phyloP scores from a whole-genome alignment of 228 moss, liverwort and hornwort species.

The Sphagnum magellanicum region DNA sequence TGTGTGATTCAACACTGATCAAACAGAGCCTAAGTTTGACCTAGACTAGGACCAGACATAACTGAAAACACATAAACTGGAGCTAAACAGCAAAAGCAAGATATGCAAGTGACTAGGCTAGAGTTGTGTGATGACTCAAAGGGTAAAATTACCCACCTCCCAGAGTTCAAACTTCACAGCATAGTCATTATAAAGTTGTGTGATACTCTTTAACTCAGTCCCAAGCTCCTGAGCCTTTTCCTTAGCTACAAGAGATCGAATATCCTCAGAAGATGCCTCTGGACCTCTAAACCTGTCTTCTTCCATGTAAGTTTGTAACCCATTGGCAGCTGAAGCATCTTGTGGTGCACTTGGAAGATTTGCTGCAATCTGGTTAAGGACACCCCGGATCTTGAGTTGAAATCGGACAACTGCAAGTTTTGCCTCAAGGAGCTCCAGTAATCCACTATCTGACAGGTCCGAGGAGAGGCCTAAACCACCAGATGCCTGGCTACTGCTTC shows the following conservation, averaged over 20 bases:
- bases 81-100: no score
- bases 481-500: slow-evolving; percentile 77
- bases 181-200: slow-evolving; percentile 94
- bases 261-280: slow-evolving; percentile 40
- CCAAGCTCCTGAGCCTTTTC: slow-evolving; percentile 77
- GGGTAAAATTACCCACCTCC: slow-evolving; percentile 52
- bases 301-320: slow-evolving; percentile 40
- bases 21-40: no score
- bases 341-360: slow-evolving; percentile 17
- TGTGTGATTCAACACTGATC: no score
- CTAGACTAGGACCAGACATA: no score
- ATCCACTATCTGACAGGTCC: slow-evolving; percentile 91
- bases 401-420: slow-evolving; percentile 95
- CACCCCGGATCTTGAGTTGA: slow-evolving; percentile 82
- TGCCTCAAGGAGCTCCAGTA: slow-evolving; percentile 92
- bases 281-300: slow-evolving; percentile 50
- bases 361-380: slow-evolving; percentile 52
- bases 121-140: no score
- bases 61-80: no score
- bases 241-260: slow-evolving; percentile 32
- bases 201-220: slow-evolving; percentile 93
- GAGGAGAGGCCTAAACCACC: slow-evolving; percentile 76
- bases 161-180: slow-evolving; percentile 93
- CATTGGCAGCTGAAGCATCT: slow-evolving; percentile 24
- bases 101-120: no score